Evolutionary conservation across 2,329 filamentous ascomycete genomes (phyloP).

Genomic region (Ascochyta viciae-villosae): DNA sequence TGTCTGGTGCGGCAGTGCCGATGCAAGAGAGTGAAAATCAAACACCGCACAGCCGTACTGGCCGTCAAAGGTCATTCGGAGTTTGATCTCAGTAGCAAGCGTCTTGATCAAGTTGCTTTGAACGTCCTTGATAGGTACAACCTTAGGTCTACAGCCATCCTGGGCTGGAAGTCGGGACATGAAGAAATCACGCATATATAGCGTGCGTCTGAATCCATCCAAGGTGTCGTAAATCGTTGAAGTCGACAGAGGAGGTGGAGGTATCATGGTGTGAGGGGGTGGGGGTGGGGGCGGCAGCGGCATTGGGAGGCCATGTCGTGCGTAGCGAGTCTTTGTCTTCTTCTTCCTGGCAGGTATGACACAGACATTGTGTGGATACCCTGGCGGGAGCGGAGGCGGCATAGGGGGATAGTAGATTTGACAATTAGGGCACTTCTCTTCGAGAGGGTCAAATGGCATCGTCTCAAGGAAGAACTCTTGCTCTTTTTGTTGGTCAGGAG

Average conservation of each 20-base stretch:
- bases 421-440: background rate
- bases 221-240: conserved; percentile 5
- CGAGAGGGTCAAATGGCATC: background rate
- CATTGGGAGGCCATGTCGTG: too few relatives aligned
- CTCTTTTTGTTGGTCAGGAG: conserved; percentile 14
- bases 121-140: conserved; percentile 12
- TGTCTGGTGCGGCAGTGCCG: conserved; percentile 65
- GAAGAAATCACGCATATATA: conserved; percentile 34
- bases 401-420: background rate
- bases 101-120: conserved; percentile 37
- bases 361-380: background rate
- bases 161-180: conserved; percentile 32
- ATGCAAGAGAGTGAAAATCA: conserved; percentile 60
- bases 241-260: conserved; percentile 9
- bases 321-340: background rate
- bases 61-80: conserved; percentile 30
- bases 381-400: background rate
- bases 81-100: conserved; percentile 31
- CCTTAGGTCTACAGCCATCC: conserved; percentile 17
- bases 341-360: background rate
- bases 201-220: conserved; percentile 19
- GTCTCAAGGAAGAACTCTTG: conserved; percentile 30
- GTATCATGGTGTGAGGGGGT: background rate
- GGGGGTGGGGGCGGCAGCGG: conserved; percentile 7
- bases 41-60: conserved; percentile 14